Evolutionary conservation across 192 early-diverging fungal genomes (phyloP), one percentile per base, ranked within the genome.

Genomic region (Spizellomyces punctatus): DNA sequence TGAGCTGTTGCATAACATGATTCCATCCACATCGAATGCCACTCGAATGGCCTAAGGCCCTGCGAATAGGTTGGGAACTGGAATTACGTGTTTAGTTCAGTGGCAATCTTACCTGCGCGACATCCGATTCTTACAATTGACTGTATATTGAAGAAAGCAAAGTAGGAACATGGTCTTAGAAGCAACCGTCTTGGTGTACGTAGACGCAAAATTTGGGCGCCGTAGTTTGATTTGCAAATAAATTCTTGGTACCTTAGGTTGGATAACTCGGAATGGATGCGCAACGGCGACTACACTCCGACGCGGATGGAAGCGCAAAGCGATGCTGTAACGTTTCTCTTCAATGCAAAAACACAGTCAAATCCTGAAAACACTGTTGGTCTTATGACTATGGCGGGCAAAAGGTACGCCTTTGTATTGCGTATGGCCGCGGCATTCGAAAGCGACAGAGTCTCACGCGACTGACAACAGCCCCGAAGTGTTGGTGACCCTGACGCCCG

Each of bases 191-290:
- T 81, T 97, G 77, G 87, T 95, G 92, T 93, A 85, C 57, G 88
- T 80, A 47, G 27, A 9, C 12, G 17, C 10, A 12, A 36, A 17
- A 19, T 8, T 75, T 73, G 44, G 14, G n/a, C 16, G 5, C 12
- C 21, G 66, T 22, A 61, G 48, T 69, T 43, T n/a, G n/a, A 27
- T 46, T 36, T 36, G 21, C 5, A 45, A 0, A 14, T 22, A 7
- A 22, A 7, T 14, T 42, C 12, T 50, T 47, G 22, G 59, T 46
- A 27, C 48, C 9, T 16, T 54, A 84, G 83, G n/a, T 56, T 85
- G 48, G 97, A 99, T 79, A 99, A 99, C 83, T 98, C 95, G 5
- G 97, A 99, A 79, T 99, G 94, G 94, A 94, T 95, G 91, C 90
- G 97, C 75, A 98, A 98, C 75, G 97, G 96, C 65, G 97, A 99